phyloP scores from a whole-genome alignment of 1,284 basidiomycete species.

The Tilletia indica region DNA sequence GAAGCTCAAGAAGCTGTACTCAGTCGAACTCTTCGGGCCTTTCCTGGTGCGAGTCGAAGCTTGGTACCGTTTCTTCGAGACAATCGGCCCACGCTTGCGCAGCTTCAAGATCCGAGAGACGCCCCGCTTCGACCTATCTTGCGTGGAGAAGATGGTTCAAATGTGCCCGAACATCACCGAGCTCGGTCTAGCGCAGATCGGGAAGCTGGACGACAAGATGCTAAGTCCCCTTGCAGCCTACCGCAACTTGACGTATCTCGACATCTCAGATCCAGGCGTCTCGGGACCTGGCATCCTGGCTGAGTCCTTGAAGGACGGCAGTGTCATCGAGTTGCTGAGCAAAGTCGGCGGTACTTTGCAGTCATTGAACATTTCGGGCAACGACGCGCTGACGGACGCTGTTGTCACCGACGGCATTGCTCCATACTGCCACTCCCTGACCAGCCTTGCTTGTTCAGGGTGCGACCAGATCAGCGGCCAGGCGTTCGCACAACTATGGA shows the following conservation, averaged over 20 bases:
- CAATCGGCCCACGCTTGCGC: conserved; percentile 65
- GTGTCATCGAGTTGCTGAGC: conserved; percentile 64
- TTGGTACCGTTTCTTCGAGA: conserved; percentile 75
- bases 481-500: conserved; percentile 33
- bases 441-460: conserved; percentile 65
- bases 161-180: conserved; percentile 67
- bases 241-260: conserved; percentile 62
- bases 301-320: conserved; percentile 63
- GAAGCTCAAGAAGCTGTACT: conserved; percentile 68
- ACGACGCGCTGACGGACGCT: conserved; percentile 64
- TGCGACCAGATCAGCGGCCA: conserved; percentile 62
- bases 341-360: conserved; percentile 62
- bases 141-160: conserved; percentile 67
- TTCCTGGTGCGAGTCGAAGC: conserved; percentile 76
- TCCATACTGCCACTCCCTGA: conserved; percentile 62
- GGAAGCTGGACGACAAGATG: conserved; percentile 58
- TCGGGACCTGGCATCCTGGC: conserved; percentile 55
- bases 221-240: conserved; percentile 56
- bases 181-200: conserved; percentile 77
- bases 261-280: conserved; percentile 64
- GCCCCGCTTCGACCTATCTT: conserved; percentile 78
- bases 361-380: conserved; percentile 67
- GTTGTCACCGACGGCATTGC: conserved; percentile 68
- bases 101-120: conserved; percentile 73
- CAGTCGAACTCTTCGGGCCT: conserved; percentile 80